These are phyloP conservation scores for Lojkania enalia DNA, from an alignment of 2,329 filamentous ascomycete species.

Conservation along the genomic window DNA sequence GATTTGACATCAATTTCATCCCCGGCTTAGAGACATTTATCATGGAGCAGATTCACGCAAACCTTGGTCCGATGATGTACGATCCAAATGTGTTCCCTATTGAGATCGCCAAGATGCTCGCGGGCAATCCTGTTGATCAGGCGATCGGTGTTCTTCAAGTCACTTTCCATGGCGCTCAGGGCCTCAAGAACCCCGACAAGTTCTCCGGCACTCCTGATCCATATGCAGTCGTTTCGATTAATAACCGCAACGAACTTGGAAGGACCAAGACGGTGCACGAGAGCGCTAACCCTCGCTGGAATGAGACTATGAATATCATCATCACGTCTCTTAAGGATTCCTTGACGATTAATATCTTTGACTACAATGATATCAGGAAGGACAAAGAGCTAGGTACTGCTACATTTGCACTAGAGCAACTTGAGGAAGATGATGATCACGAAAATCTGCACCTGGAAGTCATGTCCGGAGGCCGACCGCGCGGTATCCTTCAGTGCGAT, in stretches of 20 bases:
- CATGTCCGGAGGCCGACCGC: constrained; percentile 78
- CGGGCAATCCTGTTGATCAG: constrained; percentile 90
- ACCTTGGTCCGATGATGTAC: constrained; percentile 96
- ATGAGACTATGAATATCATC: constrained; percentile 94
- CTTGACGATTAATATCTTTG: constrained; percentile 81
- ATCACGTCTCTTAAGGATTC: constrained; percentile 88
- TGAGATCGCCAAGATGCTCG: constrained; percentile 97
- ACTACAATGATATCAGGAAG: constrained; percentile 95
- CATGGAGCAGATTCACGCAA: constrained; percentile 92
- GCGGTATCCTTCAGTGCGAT: constrained; percentile 79
- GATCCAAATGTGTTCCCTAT: constrained; percentile 96
- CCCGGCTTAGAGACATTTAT: constrained; percentile 93
- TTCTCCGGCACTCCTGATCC: constrained; percentile 91
- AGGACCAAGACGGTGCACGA: constrained; percentile 88
- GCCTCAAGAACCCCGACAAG: constrained; percentile 92
- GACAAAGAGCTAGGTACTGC: constrained; percentile 92
- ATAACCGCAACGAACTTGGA: constrained; percentile 77
- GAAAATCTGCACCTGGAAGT: constrained; percentile 88
- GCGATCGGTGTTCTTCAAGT: constrained; percentile 92
- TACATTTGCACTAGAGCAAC: constrained; percentile 79
- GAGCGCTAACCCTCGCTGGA: constrained; percentile 87
- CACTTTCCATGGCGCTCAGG: constrained; percentile 86
- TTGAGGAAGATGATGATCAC: constrained; percentile 75
- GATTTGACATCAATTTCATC: constrained; percentile 99
- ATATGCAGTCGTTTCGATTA: constrained; percentile 83